phyloP scores from a whole-genome alignment of 768 basidiomycete species.

The Saitozyma sp. region DNA sequence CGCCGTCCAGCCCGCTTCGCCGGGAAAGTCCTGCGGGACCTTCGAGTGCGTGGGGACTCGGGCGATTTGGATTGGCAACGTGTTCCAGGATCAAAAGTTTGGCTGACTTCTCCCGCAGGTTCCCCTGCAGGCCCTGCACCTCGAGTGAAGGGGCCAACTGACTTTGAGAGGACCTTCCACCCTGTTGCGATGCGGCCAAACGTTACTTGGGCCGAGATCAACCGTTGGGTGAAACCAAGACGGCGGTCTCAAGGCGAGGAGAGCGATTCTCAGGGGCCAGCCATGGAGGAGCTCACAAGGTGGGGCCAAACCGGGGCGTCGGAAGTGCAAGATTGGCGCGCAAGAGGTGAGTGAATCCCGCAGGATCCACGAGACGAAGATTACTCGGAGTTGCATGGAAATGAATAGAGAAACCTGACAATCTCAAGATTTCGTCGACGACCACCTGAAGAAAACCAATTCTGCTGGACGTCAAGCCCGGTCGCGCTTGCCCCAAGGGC shows the following conservation, averaged over 20 bases:
- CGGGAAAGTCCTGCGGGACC: conserved; percentile 29
- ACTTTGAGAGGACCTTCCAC: conserved; percentile 40
- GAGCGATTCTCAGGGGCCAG: too few relatives aligned
- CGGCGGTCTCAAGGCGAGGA: too few relatives aligned
- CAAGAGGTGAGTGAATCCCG: too few relatives aligned
- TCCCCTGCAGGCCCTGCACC: not conserved
- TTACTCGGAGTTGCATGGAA: not conserved
- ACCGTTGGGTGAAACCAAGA: conserved; percentile 20
- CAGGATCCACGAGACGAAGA: conserved; percentile 3
- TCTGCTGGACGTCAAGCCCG: too few relatives aligned
- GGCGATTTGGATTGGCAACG: too few relatives aligned
- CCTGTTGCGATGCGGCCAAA: conserved; percentile 30
- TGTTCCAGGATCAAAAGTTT: too few relatives aligned
- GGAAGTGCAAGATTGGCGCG: too few relatives aligned
- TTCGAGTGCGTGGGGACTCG: conserved; percentile 18
- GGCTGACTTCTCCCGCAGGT: too few relatives aligned
- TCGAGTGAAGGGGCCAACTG: conserved; percentile 12
- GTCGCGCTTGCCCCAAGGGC: conserved; percentile 19
- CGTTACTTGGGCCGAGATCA: conserved; percentile 42
- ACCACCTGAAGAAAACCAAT: conserved; percentile 14
- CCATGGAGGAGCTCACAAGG: too few relatives aligned
- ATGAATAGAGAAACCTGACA: conserved; percentile 11
- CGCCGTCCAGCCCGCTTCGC: not conserved
- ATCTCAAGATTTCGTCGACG: conserved; percentile 23
- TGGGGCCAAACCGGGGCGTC: too few relatives aligned